Evolutionary conservation across 2,329 filamentous ascomycete species (phyloP), one percentile per base, ranked within the genome.

Genomic region (Cryphonectria carpinicola): DNA sequence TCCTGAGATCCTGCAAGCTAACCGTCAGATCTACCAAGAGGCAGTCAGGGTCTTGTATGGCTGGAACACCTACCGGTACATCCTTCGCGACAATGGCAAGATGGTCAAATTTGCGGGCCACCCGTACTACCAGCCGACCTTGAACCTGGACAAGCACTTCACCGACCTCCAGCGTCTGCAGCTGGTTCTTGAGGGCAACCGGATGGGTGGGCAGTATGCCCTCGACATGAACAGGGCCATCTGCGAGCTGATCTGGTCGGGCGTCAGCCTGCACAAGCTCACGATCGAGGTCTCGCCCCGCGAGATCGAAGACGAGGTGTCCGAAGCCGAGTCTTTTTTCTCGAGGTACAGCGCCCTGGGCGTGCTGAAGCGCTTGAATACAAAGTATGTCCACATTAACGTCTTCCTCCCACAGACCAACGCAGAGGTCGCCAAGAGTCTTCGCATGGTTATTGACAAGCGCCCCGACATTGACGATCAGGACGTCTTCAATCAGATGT

Each of bases 1-100:
- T 17, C 25, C 54, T 3, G 72, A 71, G 0, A 80, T 88, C 60
- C 76, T 88, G 35, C 67, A 72, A 3, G 78, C 77, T 2, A 83
- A 81, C 76, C 74, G 72, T 3, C 67, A 70, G 1, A 73, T 84
- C 39, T 79, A 79, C 43, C 8, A 63, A 0, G 83, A 86, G 74
- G 82, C 81, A 1, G 72, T 79, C 1, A 74, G 74, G 1, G 75
- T 87, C 5, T 78, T 88, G 0, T 88, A 85, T 70, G 82, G 83
- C 3, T 78, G 81, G 39, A 88, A 88, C 65, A 79, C 66, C 0
- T 88, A 88, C 71, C 73, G 79, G 1, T 87, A 88, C 71, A 76
- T 79, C 10, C 76, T 87, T 17, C 81, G 85, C 1, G 84, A 87
- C 71, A 75, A 65, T 28, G 65, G 22, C 7, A 22, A 19, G n/a